Percentiles rank a stretch among this genome's conserved stretches.
Conservation (phyloP, 1,284 basidiomycete species). For the Heterobasidion irregulare region DNA sequence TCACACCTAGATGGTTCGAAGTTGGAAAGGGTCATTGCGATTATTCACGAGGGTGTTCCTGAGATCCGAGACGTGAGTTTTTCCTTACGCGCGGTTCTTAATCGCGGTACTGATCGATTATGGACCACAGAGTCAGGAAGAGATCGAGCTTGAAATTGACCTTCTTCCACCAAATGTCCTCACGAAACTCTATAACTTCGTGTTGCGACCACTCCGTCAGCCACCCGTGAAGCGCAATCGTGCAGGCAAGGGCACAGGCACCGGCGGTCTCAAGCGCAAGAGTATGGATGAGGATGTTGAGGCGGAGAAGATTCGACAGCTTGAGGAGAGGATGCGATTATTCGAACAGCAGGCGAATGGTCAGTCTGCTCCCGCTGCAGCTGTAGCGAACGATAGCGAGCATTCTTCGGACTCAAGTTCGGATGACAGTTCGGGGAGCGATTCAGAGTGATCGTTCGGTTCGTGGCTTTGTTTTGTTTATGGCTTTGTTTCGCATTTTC, state of each 20-base stretch:
- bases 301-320: conserved; percentile 80
- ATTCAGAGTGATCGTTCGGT: conserved; percentile 54
- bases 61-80: conserved; percentile 81
- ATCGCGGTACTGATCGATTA: conserved; percentile 8
- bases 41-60: conserved; percentile 86
- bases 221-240: conserved; percentile 55
- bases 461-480: not conserved
- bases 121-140: conserved; percentile 71
- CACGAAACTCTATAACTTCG: conserved; percentile 90
- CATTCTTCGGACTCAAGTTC: conserved; percentile 73
- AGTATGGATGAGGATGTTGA: conserved; percentile 88
- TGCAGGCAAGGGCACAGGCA: conserved; percentile 70
- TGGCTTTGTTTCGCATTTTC: conserved; percentile 1
- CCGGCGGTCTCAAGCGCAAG: conserved; percentile 83
- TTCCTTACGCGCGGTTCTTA: conserved; percentile 2
- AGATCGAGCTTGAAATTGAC: conserved; percentile 96
- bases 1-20: conserved; percentile 69
- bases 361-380: conserved; percentile 17
- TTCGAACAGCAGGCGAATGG: conserved; percentile 41
- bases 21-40: conserved; percentile 80
- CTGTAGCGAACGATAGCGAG: conserved; percentile 50
- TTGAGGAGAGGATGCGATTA: conserved; percentile 75
- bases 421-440: conserved; percentile 68
- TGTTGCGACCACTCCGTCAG: conserved; percentile 66
- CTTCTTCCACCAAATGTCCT: conserved; percentile 76